Conservation (phyloP, 2,329 filamentous ascomycete species). For the Teratosphaeria destructans region DNA sequence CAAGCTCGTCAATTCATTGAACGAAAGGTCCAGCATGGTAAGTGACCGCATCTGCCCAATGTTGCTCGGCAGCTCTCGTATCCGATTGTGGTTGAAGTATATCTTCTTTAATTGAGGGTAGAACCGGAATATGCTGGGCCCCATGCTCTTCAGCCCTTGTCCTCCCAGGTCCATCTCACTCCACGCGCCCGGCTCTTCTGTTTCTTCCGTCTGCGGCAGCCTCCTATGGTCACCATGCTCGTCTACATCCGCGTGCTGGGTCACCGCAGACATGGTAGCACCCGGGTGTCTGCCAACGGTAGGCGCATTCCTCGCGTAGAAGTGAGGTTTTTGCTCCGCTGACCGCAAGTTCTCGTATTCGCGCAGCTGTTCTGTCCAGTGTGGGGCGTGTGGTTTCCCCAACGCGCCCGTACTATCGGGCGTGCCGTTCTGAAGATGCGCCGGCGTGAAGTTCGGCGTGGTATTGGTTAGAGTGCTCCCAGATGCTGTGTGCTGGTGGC, state of each 20-base stretch:
- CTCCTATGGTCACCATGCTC: conserved; percentile 53
- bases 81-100: conserved; percentile 87
- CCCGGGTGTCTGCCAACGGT: conserved; percentile 19
- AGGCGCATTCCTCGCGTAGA: conserved; percentile 61
- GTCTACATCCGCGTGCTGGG: conserved; percentile 39
- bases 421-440: conserved; percentile 51
- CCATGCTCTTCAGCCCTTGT: conserved; percentile 80
- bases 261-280: conserved; percentile 23
- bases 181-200: conserved; percentile 59
- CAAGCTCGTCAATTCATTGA: conserved; percentile 72
- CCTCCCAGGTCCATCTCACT: conserved; percentile 88
- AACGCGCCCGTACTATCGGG: conserved; percentile 41
- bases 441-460: conserved; percentile 51
- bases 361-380: conserved; percentile 83
- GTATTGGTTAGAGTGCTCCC: conserved; percentile 53
- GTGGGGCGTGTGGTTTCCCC: conserved; percentile 51
- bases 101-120: conserved; percentile 87
- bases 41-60: conserved; percentile 77
- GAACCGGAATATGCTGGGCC: conserved; percentile 62
- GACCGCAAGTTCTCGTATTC: conserved; percentile 21
- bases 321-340: conserved; percentile 40
- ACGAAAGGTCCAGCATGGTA: conserved; percentile 74
- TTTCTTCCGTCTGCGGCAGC: conserved; percentile 36
- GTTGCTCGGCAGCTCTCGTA: conserved; percentile 64
- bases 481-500: conserved; percentile 53